Conservation (phyloP, 2,329 filamentous ascomycete genomes). For the Zalaria sp. region DNA sequence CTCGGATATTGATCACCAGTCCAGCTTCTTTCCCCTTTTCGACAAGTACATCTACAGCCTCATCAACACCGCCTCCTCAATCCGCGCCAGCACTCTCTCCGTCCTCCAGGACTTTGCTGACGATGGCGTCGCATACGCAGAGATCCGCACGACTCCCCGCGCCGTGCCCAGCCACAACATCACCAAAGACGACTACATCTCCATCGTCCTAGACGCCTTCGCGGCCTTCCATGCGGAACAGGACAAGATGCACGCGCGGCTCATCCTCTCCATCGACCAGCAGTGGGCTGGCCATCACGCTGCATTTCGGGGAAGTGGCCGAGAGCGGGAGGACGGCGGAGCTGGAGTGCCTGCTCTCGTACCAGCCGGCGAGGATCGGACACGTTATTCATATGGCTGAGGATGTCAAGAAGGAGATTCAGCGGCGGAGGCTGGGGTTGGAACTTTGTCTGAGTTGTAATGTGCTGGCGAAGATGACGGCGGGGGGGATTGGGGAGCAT, state of each 20-base stretch:
- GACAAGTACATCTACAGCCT: slow-evolving; percentile 68
- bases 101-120: slow-evolving; percentile 52
- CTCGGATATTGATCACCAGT: too few species aligned
- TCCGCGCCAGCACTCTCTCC: slow-evolving; percentile 47
- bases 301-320: slow-evolving; percentile 65
- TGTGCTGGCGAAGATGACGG: slow-evolving; percentile 59
- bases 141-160: slow-evolving; percentile 68
- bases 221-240: slow-evolving; percentile 29
- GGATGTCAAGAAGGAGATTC: slow-evolving; percentile 42
- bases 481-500: slow-evolving; percentile 50
- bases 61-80: slow-evolving; percentile 39
- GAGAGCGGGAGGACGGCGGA: slow-evolving; percentile 44
- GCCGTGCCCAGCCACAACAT: slow-evolving; percentile 39
- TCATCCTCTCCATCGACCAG: slow-evolving; percentile 63
- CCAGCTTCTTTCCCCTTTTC: slow-evolving; percentile 62
- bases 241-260: slow-evolving; percentile 39
- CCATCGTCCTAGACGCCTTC: slow-evolving; percentile 52
- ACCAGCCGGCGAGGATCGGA: slow-evolving; percentile 54
- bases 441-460: slow-evolving; percentile 75
- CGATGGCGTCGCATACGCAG: slow-evolving; percentile 65
- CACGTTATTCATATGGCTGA: slow-evolving; percentile 66
- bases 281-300: slow-evolving; percentile 47
- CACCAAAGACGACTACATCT: slow-evolving; percentile 50
- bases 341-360: slow-evolving; percentile 49
- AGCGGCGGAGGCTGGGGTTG: slow-evolving; percentile 38